Percentiles rank a stretch among this genome's conserved stretches.
Conservation (phyloP, 1,284 basidiomycete species). For the Cutaneotrichosporon cutaneum region DNA sequence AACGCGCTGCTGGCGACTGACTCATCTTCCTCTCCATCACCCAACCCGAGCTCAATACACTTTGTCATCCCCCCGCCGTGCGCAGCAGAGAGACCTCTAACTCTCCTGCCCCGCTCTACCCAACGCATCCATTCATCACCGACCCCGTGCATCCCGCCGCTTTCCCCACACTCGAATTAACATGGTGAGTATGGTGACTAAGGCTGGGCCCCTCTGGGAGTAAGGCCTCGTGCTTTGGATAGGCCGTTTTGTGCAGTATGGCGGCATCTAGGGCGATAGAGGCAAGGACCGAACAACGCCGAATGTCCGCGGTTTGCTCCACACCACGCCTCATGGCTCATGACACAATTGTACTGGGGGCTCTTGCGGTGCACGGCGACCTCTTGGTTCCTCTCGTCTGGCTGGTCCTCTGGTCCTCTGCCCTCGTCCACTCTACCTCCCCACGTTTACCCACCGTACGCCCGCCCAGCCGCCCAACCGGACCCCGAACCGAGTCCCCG, state of each 20-base stretch:
- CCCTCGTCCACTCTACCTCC: too few relatives aligned
- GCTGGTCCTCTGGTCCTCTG: too few relatives aligned
- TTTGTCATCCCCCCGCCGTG: neutral
- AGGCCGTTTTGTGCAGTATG: neutral
- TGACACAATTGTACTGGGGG: neutral
- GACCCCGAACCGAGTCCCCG: neutral
- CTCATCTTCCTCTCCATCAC: constrained; percentile 1
- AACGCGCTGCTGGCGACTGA: neutral
- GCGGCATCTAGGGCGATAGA: neutral
- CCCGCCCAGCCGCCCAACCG: neutral
- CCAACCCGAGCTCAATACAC: constrained; percentile 1
- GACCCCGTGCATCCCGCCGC: constrained; percentile 3
- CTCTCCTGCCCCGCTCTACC: neutral
- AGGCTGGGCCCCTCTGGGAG: neutral
- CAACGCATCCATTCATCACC: neutral
- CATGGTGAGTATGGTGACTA: constrained; percentile 8
- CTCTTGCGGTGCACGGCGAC: neutral
- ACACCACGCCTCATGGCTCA: constrained; percentile 3
- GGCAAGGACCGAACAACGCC: constrained; percentile 12
- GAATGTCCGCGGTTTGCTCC: constrained; percentile 9
- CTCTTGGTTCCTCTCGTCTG: neutral
- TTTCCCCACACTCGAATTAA: neutral
- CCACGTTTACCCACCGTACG: neutral
- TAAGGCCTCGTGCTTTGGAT: neutral
- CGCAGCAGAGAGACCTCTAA: neutral